Conservation (phyloP, 306 rosid species). For the Trifolium repens region DNA sequence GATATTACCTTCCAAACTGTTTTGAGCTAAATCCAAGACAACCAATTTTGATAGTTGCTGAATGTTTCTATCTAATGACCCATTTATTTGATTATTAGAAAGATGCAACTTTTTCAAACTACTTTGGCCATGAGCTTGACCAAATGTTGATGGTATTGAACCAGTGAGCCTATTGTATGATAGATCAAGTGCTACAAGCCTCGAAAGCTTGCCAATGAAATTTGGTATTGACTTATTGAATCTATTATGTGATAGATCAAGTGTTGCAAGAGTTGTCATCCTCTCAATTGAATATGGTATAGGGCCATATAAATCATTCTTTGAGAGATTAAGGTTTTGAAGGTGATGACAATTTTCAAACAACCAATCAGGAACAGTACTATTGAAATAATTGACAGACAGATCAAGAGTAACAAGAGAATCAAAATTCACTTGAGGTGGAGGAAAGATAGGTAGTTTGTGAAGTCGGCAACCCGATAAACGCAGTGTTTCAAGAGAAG, state of each 20-base stretch:
- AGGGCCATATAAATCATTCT: not conserved
- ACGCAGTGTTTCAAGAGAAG: not conserved
- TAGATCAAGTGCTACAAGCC: constrained; percentile 28
- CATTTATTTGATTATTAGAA: constrained; percentile 1
- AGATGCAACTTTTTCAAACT: constrained; percentile 30
- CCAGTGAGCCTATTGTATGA: constrained; percentile 15
- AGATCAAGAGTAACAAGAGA: constrained; percentile 36
- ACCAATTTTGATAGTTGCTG: not conserved
- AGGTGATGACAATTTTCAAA: constrained; percentile 26
- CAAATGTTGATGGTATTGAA: constrained; percentile 34
- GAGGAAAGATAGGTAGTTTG: not conserved
- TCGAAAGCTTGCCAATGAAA: not conserved
- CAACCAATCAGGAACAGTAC: constrained; percentile 30
- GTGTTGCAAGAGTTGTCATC: not conserved
- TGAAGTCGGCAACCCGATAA: constrained; percentile 26
- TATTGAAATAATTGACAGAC: not conserved
- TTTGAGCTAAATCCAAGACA: constrained; percentile 7
- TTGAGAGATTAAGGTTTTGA: constrained; percentile 21
- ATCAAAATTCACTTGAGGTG: not conserved
- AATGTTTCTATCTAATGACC: constrained; percentile 6
- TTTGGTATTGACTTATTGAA: constrained; percentile 20
- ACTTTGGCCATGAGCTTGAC: not conserved
- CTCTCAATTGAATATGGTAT: constrained; percentile 34
- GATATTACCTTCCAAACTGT: constrained; percentile 18
- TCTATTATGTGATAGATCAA: constrained; percentile 24